phyloP scores from a whole-genome alignment of 2,329 filamentous ascomycete species.

The Arthrobotrys sinensis region DNA sequence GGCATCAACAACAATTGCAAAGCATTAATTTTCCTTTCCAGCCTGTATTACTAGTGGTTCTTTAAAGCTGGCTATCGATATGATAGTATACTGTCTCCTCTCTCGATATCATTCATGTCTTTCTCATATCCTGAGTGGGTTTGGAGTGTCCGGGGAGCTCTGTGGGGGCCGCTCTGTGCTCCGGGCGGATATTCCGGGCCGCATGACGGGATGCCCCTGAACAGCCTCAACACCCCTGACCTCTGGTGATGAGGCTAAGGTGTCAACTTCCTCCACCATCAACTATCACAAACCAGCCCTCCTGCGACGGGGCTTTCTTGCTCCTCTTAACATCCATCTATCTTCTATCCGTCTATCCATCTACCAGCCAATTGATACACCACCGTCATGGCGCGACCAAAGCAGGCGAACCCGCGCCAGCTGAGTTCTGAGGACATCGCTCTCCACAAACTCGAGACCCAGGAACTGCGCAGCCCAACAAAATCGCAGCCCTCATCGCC shows the following conservation, averaged over 20 bases:
- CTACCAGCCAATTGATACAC: constrained; percentile 1
- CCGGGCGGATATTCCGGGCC: constrained; percentile 40
- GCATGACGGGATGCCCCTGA: constrained; percentile 42
- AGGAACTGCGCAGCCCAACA: constrained; percentile 54
- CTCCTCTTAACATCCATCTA: neutral
- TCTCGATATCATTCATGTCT: neutral
- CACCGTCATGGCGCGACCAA: constrained; percentile 53
- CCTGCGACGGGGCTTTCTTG: constrained; percentile 28
- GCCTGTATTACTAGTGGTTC: constrained; percentile 20
- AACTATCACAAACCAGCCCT: constrained; percentile 3
- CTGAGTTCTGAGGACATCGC: constrained; percentile 60
- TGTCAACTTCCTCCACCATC: constrained; percentile 52
- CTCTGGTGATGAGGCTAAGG: constrained; percentile 49
- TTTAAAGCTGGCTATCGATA: neutral
- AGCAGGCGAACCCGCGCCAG: constrained; percentile 60
- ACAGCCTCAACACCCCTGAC: constrained; percentile 39
- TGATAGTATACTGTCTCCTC: neutral
- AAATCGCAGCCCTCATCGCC: constrained; percentile 58
- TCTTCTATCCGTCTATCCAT: neutral
- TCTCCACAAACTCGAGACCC: constrained; percentile 53
- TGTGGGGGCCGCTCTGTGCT: neutral
- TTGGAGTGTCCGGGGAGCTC: neutral
- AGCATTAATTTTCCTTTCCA: neutral
- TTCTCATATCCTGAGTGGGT: neutral
- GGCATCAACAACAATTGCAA: neutral